Evolutionary conservation across 345 rosid species (phyloP), one percentile per base, ranked within the genome.

Genomic region (Euphorbia peplus): DNA sequence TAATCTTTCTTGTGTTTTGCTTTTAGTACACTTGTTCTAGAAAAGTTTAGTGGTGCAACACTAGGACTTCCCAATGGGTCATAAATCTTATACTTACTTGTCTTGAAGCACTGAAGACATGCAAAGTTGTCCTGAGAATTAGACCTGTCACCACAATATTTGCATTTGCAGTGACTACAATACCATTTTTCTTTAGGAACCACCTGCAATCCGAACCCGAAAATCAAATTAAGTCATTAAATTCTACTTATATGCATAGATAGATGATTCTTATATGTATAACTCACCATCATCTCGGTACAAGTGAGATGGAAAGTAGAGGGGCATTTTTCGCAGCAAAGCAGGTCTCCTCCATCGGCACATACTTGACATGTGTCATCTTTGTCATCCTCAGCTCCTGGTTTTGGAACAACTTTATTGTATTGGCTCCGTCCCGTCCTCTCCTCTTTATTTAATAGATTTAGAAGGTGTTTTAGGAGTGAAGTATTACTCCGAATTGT

Each of bases 361-460:
- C 79, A 80, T 14, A 80, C 10, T 46, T 71, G 71, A 14, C 84
- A 77, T 2, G 65, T 65, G 47, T 72, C 80, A 19, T 78, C 84
- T 2, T 16, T 66, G 5, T 1, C 0, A 9, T 81, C 78, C 0
- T 4, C 3, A 0, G 68, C n/a, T 1, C 46, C 68, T 14, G 16
- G 9, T 15, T 16, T 6, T 5, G 68, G 70, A 52, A 21, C 4
- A 10, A 69, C 21, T 1, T 9, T 1, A 25, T 75, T 68, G 25
- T 16, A 58, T 2, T 2, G 8, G 0, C 64, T 15, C 16, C n/a
- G 22, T 12, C 69, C 68, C 4, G n/a, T 4, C 18, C 56, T 74
- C 0, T 46, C 44, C 5, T 28, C 8, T 0, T 8, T 12, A 0
- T 30, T 16, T 76, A 74, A n/a, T n/a, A n/a, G 73, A 1, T 53